Evolutionary conservation across 2,329 filamentous ascomycete species (phyloP), one percentile per base, ranked within the genome.

Genomic region (Myriangium duriaei): DNA sequence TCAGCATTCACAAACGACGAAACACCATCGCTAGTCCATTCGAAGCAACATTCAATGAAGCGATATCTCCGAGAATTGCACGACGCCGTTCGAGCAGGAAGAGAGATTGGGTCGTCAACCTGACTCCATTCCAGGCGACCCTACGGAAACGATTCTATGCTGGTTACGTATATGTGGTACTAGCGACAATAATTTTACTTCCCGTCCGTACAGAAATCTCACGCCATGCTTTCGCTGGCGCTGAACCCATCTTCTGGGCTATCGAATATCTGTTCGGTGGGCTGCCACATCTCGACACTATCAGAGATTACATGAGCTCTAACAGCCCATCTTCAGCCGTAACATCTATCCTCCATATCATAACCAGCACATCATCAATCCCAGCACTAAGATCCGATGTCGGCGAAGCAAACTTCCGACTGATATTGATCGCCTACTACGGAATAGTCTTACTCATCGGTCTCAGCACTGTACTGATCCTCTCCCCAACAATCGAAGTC

Each of bases 171-270:
- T 95, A 95, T 55, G 42, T 67, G 1, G 71, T 74, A 33, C 73
- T 92, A 5, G 37, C 78, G 6, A 51, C 64, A 1, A 72, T 84
- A 19, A 73, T 92, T 37, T 59, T 94, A 3, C 59, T 76, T 3
- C 81, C 77, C 0, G 70, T 96, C 17, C 74, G 86, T 38, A 65
- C 67, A 2, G 81, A 84, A 47, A 74, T 96, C 34, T 62, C 70
- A 28, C 60, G 62, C 30, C 67, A 72, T 44, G 86, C 85, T 11
- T 66, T 98, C 1, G 53, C 69, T 21, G 76, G 74, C 11, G 64
- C 76, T 36, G 91, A 98, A 49, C 86, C 91, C 0, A 74, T 98
- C 31, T 84, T 88, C 2, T 98, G 91, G 91, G 87, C 85, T 0
- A 59, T 95, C 9, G 80, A 84, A 2, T 98, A 98, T 57, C 63